Conservation (phyloP, 1,284 basidiomycete genomes). For the Moesziomyces parantarcticus region DNA sequence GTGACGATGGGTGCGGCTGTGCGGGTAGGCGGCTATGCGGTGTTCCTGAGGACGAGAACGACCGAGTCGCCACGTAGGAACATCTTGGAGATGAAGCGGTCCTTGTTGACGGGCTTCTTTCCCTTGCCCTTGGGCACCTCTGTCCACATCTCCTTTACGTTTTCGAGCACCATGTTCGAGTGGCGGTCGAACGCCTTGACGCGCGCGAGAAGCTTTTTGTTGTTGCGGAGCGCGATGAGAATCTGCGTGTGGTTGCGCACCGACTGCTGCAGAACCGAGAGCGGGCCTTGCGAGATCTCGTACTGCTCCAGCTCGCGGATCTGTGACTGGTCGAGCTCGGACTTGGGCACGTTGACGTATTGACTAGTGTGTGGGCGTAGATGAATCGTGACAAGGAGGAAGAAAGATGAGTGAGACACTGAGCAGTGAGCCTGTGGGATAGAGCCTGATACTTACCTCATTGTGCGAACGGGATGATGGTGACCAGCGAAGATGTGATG, state of each 20-base stretch:
- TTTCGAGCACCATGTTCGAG: conserved; percentile 85
- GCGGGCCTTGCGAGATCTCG: conserved; percentile 75
- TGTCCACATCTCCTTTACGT: conserved; percentile 86
- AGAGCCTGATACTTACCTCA: not conserved
- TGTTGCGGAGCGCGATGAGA: conserved; percentile 95
- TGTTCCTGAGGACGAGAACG: conserved; percentile 57
- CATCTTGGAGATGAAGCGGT: conserved; percentile 99
- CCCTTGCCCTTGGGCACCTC: conserved; percentile 97
- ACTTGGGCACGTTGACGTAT: conserved; percentile 95
- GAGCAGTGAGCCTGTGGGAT: too few species aligned
- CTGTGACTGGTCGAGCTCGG: conserved; percentile 96
- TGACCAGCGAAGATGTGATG: not conserved
- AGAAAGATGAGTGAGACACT: not conserved
- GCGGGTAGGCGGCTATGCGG: conserved; percentile 11
- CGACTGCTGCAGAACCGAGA: conserved; percentile 97
- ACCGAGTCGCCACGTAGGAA: conserved; percentile 71
- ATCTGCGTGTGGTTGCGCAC: conserved; percentile 98
- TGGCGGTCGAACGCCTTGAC: conserved; percentile 99
- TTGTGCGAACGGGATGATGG: not conserved
- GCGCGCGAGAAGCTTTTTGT: conserved; percentile 96
- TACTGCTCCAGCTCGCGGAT: conserved; percentile 84
- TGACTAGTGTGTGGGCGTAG: conserved; percentile 74
- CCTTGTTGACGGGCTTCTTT: conserved; percentile 91
- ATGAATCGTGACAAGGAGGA: not conserved
- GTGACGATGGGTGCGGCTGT: too few species aligned